Conservation (phyloP, 2,329 filamentous ascomycete genomes). For the Metarhizium rileyi region DNA sequence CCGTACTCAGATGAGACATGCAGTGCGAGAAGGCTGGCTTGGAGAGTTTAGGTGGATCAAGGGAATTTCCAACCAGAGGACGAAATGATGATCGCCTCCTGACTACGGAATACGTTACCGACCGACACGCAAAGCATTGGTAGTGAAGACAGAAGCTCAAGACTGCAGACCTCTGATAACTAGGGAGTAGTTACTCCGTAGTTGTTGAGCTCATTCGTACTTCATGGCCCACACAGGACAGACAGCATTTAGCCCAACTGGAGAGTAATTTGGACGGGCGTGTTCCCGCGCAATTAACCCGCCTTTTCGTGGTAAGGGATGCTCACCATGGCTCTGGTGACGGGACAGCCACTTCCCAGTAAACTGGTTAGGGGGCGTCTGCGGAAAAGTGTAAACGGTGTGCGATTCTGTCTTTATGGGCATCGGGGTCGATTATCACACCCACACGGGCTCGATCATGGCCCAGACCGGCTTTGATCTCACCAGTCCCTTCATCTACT, state of each 20-base stretch:
- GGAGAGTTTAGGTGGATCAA: not conserved
- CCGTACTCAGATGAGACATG: not conserved
- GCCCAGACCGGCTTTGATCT: not conserved
- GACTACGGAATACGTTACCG: no score
- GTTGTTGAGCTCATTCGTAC: no score
- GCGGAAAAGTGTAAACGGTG: not conserved
- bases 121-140: not conserved
- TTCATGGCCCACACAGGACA: no score
- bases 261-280: not conserved
- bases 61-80: not conserved
- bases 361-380: not conserved
- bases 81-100: not conserved
- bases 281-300: not conserved
- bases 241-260: not conserved
- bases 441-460: not conserved
- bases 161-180: no score
- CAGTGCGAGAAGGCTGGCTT: not conserved
- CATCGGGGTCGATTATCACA: no score
- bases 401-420: no score
- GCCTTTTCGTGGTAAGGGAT: not conserved
- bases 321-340: not conserved
- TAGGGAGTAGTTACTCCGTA: no score
- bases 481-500: not conserved
- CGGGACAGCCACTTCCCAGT: slow-evolving; percentile 3
- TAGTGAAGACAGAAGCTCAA: not conserved